phyloP scores from a whole-genome alignment of 805 yeast species.

The Candida coleopterorum region DNA sequence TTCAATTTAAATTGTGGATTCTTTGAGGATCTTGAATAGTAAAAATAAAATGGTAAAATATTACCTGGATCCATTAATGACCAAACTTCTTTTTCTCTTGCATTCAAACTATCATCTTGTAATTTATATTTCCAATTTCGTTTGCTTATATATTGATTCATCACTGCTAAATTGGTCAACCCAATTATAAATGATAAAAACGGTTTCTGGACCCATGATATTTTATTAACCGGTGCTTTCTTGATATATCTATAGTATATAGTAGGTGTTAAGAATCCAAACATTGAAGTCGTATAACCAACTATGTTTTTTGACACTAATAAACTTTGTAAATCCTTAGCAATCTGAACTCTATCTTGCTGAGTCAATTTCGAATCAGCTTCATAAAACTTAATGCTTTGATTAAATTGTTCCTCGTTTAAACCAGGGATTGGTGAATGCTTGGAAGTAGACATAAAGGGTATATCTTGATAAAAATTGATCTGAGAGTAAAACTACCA shows the following conservation, averaged over 20 bases:
- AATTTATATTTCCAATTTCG: constrained; percentile 2
- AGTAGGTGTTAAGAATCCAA: constrained; percentile 30
- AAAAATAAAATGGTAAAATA: constrained; percentile 35
- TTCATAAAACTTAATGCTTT: constrained; percentile 25
- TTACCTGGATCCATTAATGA: constrained; percentile 32
- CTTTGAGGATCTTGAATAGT: constrained; percentile 46
- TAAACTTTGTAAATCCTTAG: constrained; percentile 22
- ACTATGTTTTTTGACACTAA: constrained; percentile 18
- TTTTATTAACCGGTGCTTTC: constrained; percentile 3
- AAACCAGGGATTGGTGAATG: constrained; percentile 4
- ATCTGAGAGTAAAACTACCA: no score
- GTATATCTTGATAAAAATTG: no score
- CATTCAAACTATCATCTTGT: not conserved
- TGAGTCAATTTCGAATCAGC: constrained; percentile 31
- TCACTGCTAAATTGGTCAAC: constrained; percentile 20
- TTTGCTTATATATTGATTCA: constrained; percentile 2
- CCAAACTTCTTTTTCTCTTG: constrained; percentile 24
- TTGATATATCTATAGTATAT: constrained; percentile 15
- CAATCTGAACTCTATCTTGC: constrained; percentile 27
- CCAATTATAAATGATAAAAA: constrained; percentile 30
- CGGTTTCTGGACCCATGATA: constrained; percentile 23
- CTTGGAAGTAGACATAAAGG: no score
- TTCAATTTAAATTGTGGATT: constrained; percentile 50
- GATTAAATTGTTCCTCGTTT: constrained; percentile 2
- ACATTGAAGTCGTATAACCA: constrained; percentile 23